Evolutionary conservation across 2,329 filamentous ascomycete genomes (phyloP).

Genomic region (Xylariaceae sp.): DNA sequence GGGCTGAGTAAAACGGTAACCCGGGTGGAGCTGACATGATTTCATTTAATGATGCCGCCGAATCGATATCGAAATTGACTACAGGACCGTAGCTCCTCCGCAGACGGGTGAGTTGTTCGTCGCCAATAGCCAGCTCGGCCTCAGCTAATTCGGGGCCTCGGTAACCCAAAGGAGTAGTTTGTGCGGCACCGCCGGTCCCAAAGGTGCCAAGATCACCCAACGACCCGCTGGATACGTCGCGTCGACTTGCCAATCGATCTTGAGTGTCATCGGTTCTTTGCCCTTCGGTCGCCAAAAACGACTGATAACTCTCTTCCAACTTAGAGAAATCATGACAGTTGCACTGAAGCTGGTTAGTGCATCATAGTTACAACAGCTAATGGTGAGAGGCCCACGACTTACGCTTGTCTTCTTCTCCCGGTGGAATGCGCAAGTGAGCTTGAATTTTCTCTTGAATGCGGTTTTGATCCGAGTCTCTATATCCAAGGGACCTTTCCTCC

Average conservation of each 20-base stretch:
- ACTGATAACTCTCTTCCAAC: constrained; percentile 28
- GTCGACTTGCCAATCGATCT: constrained; percentile 13
- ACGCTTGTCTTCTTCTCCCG: constrained; percentile 29
- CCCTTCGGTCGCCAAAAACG: constrained; percentile 3
- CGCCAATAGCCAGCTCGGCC: constrained; percentile 4
- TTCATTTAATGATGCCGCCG: constrained; percentile 18
- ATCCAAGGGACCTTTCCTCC: constrained; percentile 28
- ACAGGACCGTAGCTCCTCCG: constrained; percentile 19
- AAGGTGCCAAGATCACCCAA: constrained; percentile 24
- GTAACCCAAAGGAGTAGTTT: constrained; percentile 13
- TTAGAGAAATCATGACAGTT: constrained; percentile 31
- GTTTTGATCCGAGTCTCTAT: constrained; percentile 27
- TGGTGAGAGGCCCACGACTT: constrained; percentile 9
- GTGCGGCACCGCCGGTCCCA: constrained; percentile 25
- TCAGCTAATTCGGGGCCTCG: constrained; percentile 20
- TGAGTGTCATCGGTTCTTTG: background rate
- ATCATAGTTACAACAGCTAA: background rate
- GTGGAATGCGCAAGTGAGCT: constrained; percentile 28
- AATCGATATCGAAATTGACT: constrained; percentile 23
- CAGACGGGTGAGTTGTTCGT: constrained; percentile 12
- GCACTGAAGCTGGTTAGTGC: constrained; percentile 28
- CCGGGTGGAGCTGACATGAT: constrained; percentile 20
- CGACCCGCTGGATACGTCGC: constrained; percentile 1
- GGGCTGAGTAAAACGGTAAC: constrained; percentile 19
- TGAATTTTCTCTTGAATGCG: constrained; percentile 31